Evolutionary conservation across 345 rosid species (phyloP), one percentile per base, ranked within the genome.

Genomic region (Heritiera fomes): DNA sequence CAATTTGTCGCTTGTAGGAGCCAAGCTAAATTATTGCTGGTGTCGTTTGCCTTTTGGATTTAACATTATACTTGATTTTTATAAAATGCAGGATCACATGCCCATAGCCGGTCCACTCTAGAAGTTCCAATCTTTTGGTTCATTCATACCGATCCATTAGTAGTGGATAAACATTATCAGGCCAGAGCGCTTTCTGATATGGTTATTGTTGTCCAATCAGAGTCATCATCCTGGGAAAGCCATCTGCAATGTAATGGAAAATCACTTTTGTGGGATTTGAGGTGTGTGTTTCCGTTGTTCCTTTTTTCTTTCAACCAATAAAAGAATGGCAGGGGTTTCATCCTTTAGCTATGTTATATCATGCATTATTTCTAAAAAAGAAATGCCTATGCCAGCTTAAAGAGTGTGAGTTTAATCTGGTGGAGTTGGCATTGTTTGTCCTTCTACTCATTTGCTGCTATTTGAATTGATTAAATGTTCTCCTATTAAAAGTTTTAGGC

Each of bases 41-140:
- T 53, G 53, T 61, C 45, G 1, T 45, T 69, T 77, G 47, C 23
- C 34, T 43, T 80, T 49, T 77, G 59, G 75, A 50, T 66, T 82
- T 86, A 83, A 85, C 80, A 60, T 59, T 67, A 30, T 64, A 73
- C 71, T 70, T 77, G 53, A 72, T 76, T 59, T 71, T 58, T 73
- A 45, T 72, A 79, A 77, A 72, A 80, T 87, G 65, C 91, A 96
- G 99, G 99, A 82, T 89, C 86, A 77, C 98, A 94, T 84, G 97
- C 99, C 79, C 90, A 90, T 77, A 85, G 94, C 85, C 91, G 95
- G 84, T 91, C 98, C 45, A 94, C 89, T n/a, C 90, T 96, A 82
- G 99, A 96, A 88, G 89, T 96, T 85, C 99, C 99, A 45, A 89
- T 94, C 78, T 94, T 96, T 83, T 96, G 99, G 99, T 93, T 94